These are phyloP conservation scores for Venturia aucupariae DNA, from an alignment of 2,329 filamentous ascomycete genomes.

Conservation along the genomic window DNA sequence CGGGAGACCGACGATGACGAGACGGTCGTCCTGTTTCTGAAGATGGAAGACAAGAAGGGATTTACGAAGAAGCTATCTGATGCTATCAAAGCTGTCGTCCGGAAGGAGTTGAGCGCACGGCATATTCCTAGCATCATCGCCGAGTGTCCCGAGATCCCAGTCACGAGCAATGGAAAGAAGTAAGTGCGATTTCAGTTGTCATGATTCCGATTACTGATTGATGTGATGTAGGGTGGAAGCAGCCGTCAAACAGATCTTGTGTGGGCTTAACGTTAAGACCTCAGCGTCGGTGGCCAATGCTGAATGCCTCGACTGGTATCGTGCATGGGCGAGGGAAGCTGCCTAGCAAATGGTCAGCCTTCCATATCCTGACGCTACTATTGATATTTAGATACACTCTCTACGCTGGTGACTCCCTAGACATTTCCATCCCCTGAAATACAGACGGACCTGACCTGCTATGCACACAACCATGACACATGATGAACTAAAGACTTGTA, in stretches of 20 bases:
- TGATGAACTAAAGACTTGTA: background rate
- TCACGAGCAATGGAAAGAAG: constrained; percentile 95
- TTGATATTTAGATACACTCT: background rate
- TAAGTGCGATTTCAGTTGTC: constrained; percentile 33
- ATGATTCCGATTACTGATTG: constrained; percentile 9
- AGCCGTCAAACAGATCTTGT: constrained; percentile 91
- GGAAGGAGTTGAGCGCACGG: constrained; percentile 71
- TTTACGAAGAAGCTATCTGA: constrained; percentile 53
- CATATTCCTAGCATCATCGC: constrained; percentile 83
- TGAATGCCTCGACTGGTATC: constrained; percentile 81
- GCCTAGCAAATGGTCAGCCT: background rate
- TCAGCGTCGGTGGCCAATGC: constrained; percentile 91
- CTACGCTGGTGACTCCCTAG: background rate
- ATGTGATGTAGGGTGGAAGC: constrained; percentile 63
- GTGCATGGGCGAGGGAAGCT: constrained; percentile 21
- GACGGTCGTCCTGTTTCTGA: constrained; percentile 79
- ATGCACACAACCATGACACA: no score
- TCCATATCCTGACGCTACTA: background rate
- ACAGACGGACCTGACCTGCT: no score
- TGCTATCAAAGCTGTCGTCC: constrained; percentile 59
- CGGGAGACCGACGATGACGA: constrained; percentile 66
- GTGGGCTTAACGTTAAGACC: constrained; percentile 75
- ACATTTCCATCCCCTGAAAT: background rate
- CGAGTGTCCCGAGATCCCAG: constrained; percentile 76
- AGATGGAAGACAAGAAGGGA: constrained; percentile 51